Evolutionary conservation across 768 basidiomycete genomes (phyloP).

Genomic region (Boletus reticulatus): DNA sequence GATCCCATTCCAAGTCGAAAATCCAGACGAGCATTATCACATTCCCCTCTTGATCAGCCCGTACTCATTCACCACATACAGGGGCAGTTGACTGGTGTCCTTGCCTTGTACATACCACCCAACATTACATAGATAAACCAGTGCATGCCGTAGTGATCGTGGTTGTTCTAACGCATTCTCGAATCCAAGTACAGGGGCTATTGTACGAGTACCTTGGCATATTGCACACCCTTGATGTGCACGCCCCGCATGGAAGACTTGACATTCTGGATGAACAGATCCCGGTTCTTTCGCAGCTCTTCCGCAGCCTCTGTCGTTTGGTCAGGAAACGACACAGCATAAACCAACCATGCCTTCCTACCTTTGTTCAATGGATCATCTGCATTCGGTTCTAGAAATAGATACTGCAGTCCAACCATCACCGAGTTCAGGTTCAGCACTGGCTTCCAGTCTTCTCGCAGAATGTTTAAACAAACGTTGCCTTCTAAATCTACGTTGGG

Average conservation of each 20-base stretch:
- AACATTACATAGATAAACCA: not conserved
- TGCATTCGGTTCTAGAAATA: conserved; percentile 98
- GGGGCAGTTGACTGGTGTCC: conserved; percentile 65
- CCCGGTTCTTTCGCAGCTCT: conserved; percentile 87
- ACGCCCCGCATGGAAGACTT: conserved; percentile 84
- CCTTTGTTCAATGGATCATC: conserved; percentile 99
- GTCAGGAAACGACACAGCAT: conserved; percentile 7
- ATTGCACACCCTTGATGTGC: conserved; percentile 72
- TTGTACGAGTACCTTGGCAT: conserved; percentile 67
- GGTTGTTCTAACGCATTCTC: conserved; percentile 7
- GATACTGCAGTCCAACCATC: conserved; percentile 97
- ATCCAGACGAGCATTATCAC: conserved; percentile 83
- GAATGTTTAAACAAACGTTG: conserved; percentile 97
- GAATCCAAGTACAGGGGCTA: conserved; percentile 20
- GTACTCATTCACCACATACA: conserved; percentile 88
- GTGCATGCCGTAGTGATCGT: not conserved
- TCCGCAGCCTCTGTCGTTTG: conserved; percentile 80
- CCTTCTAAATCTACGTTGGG: conserved; percentile 98
- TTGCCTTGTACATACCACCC: no score
- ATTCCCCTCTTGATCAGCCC: conserved; percentile 91
- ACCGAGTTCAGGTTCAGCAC: conserved; percentile 97
- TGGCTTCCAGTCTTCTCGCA: conserved; percentile 99
- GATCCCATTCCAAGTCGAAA: conserved; percentile 76
- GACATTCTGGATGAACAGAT: conserved; percentile 82
- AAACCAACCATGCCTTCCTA: conserved; percentile 33